Base-by-base conservation (phyloP, 805 yeast genomes). In the Scheffersomyces spartinae region DNA sequence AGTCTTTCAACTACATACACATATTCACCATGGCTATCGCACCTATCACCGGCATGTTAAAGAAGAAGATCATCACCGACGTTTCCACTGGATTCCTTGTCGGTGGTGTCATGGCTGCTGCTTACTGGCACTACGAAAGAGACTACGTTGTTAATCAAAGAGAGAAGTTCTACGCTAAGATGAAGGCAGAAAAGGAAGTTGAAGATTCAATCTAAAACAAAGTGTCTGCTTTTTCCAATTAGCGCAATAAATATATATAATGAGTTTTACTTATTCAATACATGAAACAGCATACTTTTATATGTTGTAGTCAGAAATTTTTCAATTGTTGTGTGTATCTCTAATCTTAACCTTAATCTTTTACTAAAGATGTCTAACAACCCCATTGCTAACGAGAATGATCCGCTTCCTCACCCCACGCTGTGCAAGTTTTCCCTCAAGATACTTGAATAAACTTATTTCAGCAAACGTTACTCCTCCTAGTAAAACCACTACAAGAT, bases 381-480 rank as follows among this genome's bases (percentile, higher is more conserved):
- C 42, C 4, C 68, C 69, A 12, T 63, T 58, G 9, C 66, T 59
- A 18, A 69, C 35, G 4, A 70, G 49, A 9, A 63, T 26, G 16
- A 69, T 30, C 35, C 53, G 52, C 36, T 60, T 60, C 15, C 39
- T 36, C 21, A 39, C 33, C 19, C 40, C 43, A 11, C 30, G 40
- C 15, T 31, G 33, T 23, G 47, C 44, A 17, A 62, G 41, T 30
- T 57, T 58, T 24, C 55, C 52, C 29, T 80, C 71, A n/a, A 82
- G 58, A 27, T 61, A 65, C 39, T 75, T 59, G 24, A 88, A 51
- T 3, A 85, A 74, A 3, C 88, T 71, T 10, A 86, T 58, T 48
- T 88, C 98, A 6, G 91, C 73, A 43, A 81, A 64, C 0, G 96
- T 83, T 6, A 86, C 55, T 1, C 98, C 97, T 9, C 97, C 97